Base-by-base conservation (phyloP, 345 rosid genomes). In the Nasturtium officinale region DNA sequence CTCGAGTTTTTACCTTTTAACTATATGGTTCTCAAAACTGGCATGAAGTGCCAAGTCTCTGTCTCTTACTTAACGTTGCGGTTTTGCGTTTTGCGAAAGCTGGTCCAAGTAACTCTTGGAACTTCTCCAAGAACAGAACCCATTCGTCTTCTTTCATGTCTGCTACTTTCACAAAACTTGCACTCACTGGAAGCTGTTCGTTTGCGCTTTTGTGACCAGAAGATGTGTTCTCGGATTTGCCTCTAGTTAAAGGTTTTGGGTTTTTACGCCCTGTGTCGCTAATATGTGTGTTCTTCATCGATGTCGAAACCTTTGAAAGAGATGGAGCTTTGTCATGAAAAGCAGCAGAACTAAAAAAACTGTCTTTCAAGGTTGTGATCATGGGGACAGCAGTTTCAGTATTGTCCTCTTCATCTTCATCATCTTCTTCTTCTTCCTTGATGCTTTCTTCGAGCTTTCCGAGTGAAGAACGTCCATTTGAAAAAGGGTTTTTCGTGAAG, bases 21-120 rank as follows among this genome's bases (percentile, higher is more conserved):
- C 56, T 61, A 64, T 76, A 76, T 23, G 5, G 7, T 13, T 37
- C 59, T 91, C 97, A 92, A 96, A 96, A 92, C 92, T 90, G 96
- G 88, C 99, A 96, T 4, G 98, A 96, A 51, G 97, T 92, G 37
- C 99, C 98, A 5, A 96, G 96, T 90, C 98, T 90, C 92, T 88
- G 98, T 79, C 83, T 90, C 87, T 84, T 92, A 42, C 92, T 90
- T 62, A 78, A 9, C 16, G 88, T 83, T 32, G 83, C 82, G 1
- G 88, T 85, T 81, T 90, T 90, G 26, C 97, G 87, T 52, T 81
- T 84, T 0, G 74, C 86, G 26, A 92, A 92, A 60, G 92, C 98
- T 7, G 91, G 92, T 37, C 59, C 33, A 57, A 96, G 87, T 67
- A 90, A 76, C 65, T 85, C 96, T 65, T 81, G 89, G 63, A 90